Conservation (phyloP, 208 protist genomes). For the Trypanosoma theileri region DNA sequence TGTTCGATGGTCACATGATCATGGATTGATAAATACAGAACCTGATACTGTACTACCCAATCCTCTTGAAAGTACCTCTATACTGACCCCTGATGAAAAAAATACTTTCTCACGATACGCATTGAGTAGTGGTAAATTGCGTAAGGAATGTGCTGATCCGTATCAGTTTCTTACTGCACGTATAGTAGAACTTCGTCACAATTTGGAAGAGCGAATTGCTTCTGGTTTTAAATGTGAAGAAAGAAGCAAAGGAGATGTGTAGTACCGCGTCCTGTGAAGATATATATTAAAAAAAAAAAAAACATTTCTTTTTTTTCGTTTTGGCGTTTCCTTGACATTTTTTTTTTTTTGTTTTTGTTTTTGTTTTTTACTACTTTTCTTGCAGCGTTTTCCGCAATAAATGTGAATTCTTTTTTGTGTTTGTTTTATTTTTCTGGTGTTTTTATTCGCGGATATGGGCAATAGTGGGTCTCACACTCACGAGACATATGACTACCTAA, state of each 20-base stretch:
- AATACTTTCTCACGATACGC: conserved; percentile 56
- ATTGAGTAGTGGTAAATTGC: conserved; percentile 78
- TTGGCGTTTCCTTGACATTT: background rate
- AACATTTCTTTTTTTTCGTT: background rate
- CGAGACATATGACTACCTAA: background rate
- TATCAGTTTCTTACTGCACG: conserved; percentile 64
- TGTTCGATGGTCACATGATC: conserved; percentile 17
- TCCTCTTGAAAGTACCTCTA: background rate
- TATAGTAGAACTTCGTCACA: conserved; percentile 28
- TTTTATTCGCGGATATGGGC: too few relatives aligned
- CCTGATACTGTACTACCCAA: background rate
- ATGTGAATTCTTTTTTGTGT: background rate
- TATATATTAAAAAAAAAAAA: too few relatives aligned
- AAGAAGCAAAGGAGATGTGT: conserved; percentile 4
- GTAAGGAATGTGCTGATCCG: conserved; percentile 73
- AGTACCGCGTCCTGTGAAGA: background rate
- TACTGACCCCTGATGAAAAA: conserved; percentile 40
- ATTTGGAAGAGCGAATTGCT: conserved; percentile 14
- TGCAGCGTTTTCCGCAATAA: background rate
- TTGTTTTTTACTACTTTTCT: background rate
- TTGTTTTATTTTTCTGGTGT: background rate
- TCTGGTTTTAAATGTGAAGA: conserved; percentile 8
- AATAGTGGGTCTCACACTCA: background rate
- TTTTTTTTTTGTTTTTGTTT: background rate
- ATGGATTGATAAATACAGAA: background rate